A percentile compares a stretch with the other conserved stretches of the same genome.
These are phyloP conservation scores for Colletotrichum filicis DNA, from an alignment of 2,329 filamentous ascomycete species.

Conservation along the genomic window DNA sequence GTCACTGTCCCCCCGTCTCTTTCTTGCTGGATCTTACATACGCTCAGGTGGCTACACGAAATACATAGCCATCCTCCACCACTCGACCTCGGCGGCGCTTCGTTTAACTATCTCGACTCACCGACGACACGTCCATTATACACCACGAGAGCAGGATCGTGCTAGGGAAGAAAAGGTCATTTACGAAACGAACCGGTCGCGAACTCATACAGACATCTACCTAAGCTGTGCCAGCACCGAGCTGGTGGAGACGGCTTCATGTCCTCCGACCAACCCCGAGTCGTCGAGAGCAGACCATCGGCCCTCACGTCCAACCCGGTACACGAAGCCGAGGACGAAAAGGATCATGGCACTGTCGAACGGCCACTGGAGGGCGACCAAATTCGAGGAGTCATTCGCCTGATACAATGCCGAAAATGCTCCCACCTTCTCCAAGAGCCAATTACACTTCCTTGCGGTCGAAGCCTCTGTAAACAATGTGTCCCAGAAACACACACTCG, in stretches of 20 bases:
- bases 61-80: not conserved
- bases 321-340: conserved; percentile 35
- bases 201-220: not conserved
- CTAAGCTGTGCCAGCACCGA: conserved; percentile 13
- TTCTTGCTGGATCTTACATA: not conserved
- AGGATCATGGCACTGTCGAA: conserved; percentile 33
- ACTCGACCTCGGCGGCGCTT: not conserved
- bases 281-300: conserved; percentile 37
- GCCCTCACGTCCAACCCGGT: conserved; percentile 34
- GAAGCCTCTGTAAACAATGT: conserved; percentile 80
- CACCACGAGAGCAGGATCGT: not conserved
- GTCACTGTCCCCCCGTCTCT: conserved; percentile 24
- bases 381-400: conserved; percentile 73
- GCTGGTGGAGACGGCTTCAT: conserved; percentile 36
- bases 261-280: conserved; percentile 37
- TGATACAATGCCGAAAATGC: conserved; percentile 83
- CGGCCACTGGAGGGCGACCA: conserved; percentile 52
- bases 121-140: not conserved
- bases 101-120: not conserved
- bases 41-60: not conserved
- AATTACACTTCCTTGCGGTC: conserved; percentile 83
- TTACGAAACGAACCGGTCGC: not conserved
- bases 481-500: conserved; percentile 74
- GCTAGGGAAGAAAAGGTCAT: not conserved
- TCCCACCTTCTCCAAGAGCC: conserved; percentile 75